These are phyloP conservation scores for Aspergillus sclerotialis DNA, from an alignment of 2,329 filamentous ascomycete species.

Conservation along the genomic window DNA sequence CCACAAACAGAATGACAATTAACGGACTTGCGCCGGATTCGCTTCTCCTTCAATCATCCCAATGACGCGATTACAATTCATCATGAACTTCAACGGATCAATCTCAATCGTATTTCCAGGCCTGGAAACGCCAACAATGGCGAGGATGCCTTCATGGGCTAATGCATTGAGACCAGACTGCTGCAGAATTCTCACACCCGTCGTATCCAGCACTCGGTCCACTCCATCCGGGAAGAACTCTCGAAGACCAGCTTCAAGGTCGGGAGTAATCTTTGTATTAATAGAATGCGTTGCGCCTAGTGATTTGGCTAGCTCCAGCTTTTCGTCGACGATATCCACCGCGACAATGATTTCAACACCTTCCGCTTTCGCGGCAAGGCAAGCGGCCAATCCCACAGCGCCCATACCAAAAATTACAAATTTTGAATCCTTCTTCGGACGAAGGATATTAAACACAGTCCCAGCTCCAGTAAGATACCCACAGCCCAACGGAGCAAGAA, in stretches of 20 bases:
- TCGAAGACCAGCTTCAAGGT: conserved; percentile 22
- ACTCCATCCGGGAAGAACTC: conserved; percentile 20
- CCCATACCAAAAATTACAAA: conserved; percentile 26
- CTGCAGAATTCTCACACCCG: conserved; percentile 21
- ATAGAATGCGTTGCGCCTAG: conserved; percentile 38
- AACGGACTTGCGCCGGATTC: conserved; percentile 14
- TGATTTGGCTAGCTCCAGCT: conserved; percentile 41
- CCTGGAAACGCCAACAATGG: conserved; percentile 27
- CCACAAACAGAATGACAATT: neutral
- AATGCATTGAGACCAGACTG: conserved; percentile 23
- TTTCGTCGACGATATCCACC: conserved; percentile 44
- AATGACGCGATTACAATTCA: conserved; percentile 23
- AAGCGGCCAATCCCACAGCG: conserved; percentile 47
- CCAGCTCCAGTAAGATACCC: conserved; percentile 28
- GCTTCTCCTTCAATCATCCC: conserved; percentile 28
- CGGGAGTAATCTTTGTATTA: conserved; percentile 10
- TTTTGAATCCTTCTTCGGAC: conserved; percentile 11
- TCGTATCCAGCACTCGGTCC: conserved; percentile 26
- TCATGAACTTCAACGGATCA: conserved; percentile 18
- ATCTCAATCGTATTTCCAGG: conserved; percentile 17
- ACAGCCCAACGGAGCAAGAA: conserved; percentile 24
- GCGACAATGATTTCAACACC: conserved; percentile 38
- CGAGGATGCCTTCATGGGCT: conserved; percentile 22
- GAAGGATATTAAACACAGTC: conserved; percentile 22
- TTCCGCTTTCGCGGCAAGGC: conserved; percentile 50